These are phyloP conservation scores for Phytophthora agathidicida DNA, from an alignment of 352 stramenopile species.

Conservation along the genomic window DNA sequence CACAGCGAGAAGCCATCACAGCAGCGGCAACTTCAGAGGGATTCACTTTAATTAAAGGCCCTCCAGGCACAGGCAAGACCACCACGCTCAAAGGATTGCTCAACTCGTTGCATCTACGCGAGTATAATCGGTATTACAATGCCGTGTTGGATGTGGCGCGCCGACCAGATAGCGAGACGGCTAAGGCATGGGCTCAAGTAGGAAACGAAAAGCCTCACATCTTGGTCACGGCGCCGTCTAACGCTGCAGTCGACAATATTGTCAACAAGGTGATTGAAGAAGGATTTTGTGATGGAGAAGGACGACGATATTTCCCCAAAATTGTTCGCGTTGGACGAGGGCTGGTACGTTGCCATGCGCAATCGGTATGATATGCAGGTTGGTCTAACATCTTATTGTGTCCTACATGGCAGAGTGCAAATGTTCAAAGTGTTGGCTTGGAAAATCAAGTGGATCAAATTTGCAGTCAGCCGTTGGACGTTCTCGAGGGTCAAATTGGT, in stretches of 20 bases:
- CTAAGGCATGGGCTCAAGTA: slow-evolving; percentile 79
- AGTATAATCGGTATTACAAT: slow-evolving; percentile 94
- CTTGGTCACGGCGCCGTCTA: slow-evolving; percentile 93
- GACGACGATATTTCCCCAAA: slow-evolving; percentile 93
- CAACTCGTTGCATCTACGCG: slow-evolving; percentile 92
- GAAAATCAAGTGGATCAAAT: slow-evolving; percentile 89
- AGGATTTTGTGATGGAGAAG: slow-evolving; percentile 95
- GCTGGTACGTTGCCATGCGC: slow-evolving; percentile 52
- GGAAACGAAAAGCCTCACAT: slow-evolving; percentile 94
- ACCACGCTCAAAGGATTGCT: slow-evolving; percentile 92
- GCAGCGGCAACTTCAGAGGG: slow-evolving; percentile 86
- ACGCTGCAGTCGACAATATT: slow-evolving; percentile 97
- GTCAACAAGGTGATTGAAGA: slow-evolving; percentile 96
- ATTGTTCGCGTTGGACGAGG: slow-evolving; percentile 93
- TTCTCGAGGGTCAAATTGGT: slow-evolving; percentile 68
- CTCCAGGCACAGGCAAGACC: slow-evolving; percentile 91
- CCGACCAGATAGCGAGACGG: slow-evolving; percentile 81
- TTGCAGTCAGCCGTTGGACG: slow-evolving; percentile 71
- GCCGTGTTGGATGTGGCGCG: slow-evolving; percentile 83
- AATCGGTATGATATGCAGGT: background rate
- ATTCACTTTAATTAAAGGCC: slow-evolving; percentile 93
- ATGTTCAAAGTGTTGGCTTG: slow-evolving; percentile 78
- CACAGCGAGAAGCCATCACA: slow-evolving; percentile 90
- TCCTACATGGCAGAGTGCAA: slow-evolving; percentile 53
- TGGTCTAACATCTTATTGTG: slow-evolving; percentile 8